Percentiles rank a stretch among this genome's conserved stretches.
These are phyloP conservation scores for Euphorbia tirucalli DNA, from an alignment of 345 rosid genomes.

Conservation along the genomic window DNA sequence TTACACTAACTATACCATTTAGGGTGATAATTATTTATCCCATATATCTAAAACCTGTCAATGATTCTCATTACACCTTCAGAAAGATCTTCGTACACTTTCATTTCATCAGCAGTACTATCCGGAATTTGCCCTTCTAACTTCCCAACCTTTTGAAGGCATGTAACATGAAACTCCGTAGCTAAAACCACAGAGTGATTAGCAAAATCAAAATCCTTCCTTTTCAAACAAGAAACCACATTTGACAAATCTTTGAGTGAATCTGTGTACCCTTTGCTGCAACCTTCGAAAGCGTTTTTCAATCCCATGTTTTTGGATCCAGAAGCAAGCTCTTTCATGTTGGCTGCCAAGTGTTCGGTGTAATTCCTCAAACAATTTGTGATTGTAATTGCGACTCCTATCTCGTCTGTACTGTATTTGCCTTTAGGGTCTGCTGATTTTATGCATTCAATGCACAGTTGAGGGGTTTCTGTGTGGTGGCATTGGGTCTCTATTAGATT, in stretches of 20 bases:
- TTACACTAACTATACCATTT: too few relatives aligned
- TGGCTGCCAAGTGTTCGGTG: background rate
- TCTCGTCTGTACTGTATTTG: background rate
- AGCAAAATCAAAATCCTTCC: conserved; percentile 22
- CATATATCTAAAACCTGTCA: conserved; percentile 27
- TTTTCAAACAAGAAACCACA: background rate
- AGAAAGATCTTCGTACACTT: conserved; percentile 23
- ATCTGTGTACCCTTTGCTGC: background rate
- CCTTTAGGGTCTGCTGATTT: conserved; percentile 21
- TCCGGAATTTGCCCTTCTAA: background rate
- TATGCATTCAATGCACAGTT: conserved; percentile 25
- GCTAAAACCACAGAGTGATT: conserved; percentile 2
- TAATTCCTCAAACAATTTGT: conserved; percentile 6
- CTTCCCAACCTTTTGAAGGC: background rate
- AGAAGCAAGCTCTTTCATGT: conserved; percentile 18
- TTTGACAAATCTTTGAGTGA: background rate
- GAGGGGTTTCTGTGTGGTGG: conserved; percentile 11
- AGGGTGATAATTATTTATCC: too few relatives aligned
- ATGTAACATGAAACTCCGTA: background rate
- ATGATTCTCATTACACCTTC: conserved; percentile 27
- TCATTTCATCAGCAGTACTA: conserved; percentile 6
- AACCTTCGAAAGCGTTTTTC: background rate
- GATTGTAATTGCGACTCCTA: conserved; percentile 18
- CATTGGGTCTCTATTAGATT: conserved; percentile 17
- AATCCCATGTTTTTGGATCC: background rate